Evolutionary conservation across 106 monocot genomes (phyloP).

Genomic region (Gastrodia elata): DNA sequence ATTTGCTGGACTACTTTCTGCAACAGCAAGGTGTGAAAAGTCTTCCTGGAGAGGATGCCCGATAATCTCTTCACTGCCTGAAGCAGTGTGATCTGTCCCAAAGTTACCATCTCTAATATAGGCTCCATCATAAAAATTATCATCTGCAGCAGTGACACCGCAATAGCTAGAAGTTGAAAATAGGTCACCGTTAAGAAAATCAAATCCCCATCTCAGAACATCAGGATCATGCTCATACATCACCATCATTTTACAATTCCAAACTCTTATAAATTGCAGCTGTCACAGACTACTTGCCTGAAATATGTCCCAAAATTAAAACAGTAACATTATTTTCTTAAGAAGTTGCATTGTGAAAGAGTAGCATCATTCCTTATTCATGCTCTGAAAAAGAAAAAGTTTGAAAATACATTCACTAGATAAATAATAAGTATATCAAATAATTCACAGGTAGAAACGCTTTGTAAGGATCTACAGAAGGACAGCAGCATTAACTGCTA

Average conservation of each 20-base stretch:
- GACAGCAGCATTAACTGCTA: background rate
- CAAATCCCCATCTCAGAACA: conserved; percentile 54
- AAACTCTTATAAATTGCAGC: background rate
- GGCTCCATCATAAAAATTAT: conserved; percentile 26
- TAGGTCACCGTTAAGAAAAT: conserved; percentile 52
- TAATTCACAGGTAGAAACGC: background rate
- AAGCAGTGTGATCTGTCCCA: conserved; percentile 20
- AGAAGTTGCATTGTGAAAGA: background rate
- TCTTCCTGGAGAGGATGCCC: conserved; percentile 59
- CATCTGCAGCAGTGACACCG: conserved; percentile 37
- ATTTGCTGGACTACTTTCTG: conserved; percentile 50
- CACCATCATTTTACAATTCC: conserved; percentile 42
- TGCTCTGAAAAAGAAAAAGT: background rate
- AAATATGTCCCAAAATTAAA: background rate
- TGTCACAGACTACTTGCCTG: background rate
- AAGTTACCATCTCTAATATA: conserved; percentile 50
- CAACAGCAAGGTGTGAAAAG: conserved; percentile 50
- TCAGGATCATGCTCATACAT: conserved; percentile 79
- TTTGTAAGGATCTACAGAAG: background rate
- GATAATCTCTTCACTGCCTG: conserved; percentile 43
- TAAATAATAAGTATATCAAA: background rate
- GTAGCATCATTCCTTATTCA: background rate
- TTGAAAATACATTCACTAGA: background rate
- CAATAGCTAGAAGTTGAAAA: conserved; percentile 49
- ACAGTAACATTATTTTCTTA: background rate